Conservation (phyloP, 2,329 filamentous ascomycete species). For the Colletotrichum sp. region DNA sequence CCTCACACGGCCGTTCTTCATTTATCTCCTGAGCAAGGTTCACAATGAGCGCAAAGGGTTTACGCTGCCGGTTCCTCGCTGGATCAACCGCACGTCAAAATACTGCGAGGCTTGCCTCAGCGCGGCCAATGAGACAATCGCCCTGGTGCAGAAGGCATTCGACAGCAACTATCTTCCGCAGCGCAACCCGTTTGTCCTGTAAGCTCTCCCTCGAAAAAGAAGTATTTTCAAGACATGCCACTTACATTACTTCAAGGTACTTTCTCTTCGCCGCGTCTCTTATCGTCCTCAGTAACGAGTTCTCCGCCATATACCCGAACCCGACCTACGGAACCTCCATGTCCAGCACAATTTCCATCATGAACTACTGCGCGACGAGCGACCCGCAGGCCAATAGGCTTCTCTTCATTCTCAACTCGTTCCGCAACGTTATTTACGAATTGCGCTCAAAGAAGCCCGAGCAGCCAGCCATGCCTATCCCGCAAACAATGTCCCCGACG, state of each 20-base stretch:
- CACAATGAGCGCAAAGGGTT: conserved; percentile 34
- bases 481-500: conserved; percentile 18
- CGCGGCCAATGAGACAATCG: conserved; percentile 55
- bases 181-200: conserved; percentile 64
- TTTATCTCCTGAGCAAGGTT: conserved; percentile 57
- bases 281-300: conserved; percentile 62
- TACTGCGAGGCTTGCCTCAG: conserved; percentile 55
- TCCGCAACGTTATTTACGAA: conserved; percentile 44
- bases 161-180: conserved; percentile 51
- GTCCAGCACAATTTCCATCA: conserved; percentile 49
- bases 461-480: conserved; percentile 26
- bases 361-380: conserved; percentile 51
- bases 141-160: conserved; percentile 49
- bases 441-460: conserved; percentile 12
- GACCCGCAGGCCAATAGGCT: conserved; percentile 57
- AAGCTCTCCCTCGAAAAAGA: conserved; percentile 30
- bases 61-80: conserved; percentile 15
- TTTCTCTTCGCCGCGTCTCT: conserved; percentile 62
- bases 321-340: conserved; percentile 44
- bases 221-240: not conserved
- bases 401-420: conserved; percentile 54
- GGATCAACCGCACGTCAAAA: conserved; percentile 28
- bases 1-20: conserved; percentile 68
- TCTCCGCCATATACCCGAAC: conserved; percentile 53
- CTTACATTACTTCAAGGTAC: conserved; percentile 44